These are phyloP conservation scores for Theileria luwenshuni DNA, from an alignment of 169 alveolate species.

Conservation along the genomic window DNA sequence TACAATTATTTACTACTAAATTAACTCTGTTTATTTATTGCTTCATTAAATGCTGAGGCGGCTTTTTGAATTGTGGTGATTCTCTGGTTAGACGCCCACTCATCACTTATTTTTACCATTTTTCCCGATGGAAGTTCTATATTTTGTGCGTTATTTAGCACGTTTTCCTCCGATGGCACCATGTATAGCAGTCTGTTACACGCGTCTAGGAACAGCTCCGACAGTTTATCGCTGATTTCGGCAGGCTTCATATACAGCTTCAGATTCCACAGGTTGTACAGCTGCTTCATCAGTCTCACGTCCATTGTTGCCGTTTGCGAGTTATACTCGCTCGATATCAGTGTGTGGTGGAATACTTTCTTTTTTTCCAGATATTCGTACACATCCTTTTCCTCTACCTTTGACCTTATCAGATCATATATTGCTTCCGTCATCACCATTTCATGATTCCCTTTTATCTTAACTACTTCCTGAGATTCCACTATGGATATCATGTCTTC, in stretches of 20 bases:
- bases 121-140: conserved; percentile 8
- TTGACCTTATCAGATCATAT: conserved; percentile 2
- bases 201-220: conserved; percentile 24
- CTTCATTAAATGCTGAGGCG: conserved; percentile 34
- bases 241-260: conserved; percentile 25
- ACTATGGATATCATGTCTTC: conserved; percentile 18
- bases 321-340: conserved; percentile 14
- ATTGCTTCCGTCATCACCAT: conserved; percentile 15
- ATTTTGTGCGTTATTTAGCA: conserved; percentile 2
- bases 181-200: conserved; percentile 35
- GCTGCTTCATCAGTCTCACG: conserved; percentile 19
- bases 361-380: conserved; percentile 14
- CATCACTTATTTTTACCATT: conserved; percentile 24
- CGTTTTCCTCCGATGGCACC: conserved; percentile 12
- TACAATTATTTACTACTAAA: neutral
- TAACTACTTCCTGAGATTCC: neutral
- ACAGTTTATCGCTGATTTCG: conserved; percentile 8
- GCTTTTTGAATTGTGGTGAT: conserved; percentile 32
- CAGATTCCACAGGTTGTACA: conserved; percentile 20
- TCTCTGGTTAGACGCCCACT: conserved; percentile 23
- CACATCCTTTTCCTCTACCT: conserved; percentile 2
- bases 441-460: neutral
- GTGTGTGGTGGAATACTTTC: conserved; percentile 18
- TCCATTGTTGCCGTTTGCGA: conserved; percentile 15
- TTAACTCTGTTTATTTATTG: conserved; percentile 15